phyloP scores from a whole-genome alignment of 257 asterid genomes.

The Primulina eburnea region DNA sequence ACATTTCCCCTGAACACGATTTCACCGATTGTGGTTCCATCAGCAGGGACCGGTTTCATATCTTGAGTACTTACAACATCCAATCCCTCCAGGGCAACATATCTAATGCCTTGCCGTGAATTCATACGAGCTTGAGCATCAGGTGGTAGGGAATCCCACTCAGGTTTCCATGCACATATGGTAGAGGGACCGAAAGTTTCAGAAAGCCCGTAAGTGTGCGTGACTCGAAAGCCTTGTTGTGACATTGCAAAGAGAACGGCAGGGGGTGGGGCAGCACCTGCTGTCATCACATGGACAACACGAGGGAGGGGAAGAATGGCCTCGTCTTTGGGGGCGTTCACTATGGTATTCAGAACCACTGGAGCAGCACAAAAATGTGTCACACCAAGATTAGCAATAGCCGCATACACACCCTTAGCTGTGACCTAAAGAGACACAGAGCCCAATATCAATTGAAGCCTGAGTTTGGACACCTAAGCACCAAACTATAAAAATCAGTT shows the following conservation, averaged over 20 bases:
- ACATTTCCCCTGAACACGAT: conserved; percentile 77
- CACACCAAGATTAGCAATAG: conserved; percentile 70
- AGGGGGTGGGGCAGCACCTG: conserved; percentile 97
- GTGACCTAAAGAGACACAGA: conserved; percentile 53
- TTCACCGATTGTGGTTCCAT: conserved; percentile 84
- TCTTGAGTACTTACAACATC: conserved; percentile 58
- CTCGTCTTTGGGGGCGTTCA: conserved; percentile 64
- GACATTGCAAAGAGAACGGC: conserved; percentile 74
- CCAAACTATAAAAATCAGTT: not conserved
- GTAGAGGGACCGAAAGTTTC: conserved; percentile 94
- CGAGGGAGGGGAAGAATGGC: conserved; percentile 79
- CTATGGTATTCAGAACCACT: conserved; percentile 78
- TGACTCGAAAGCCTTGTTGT: conserved; percentile 67
- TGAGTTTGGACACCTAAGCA: not conserved
- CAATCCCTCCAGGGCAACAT: conserved; percentile 62
- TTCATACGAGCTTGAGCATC: conserved; percentile 72
- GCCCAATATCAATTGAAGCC: not conserved
- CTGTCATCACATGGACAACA: conserved; percentile 79
- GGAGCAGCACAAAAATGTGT: conserved; percentile 99
- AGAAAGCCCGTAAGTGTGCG: conserved; percentile 92
- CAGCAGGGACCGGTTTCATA: conserved; percentile 69
- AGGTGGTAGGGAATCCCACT: conserved; percentile 76
- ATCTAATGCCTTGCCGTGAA: conserved; percentile 80
- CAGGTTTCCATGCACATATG: conserved; percentile 92
- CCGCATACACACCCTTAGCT: conserved; percentile 81